Evolutionary conservation across 805 yeast species (phyloP).

Genomic region (Spathaspora hagerdaliae): DNA sequence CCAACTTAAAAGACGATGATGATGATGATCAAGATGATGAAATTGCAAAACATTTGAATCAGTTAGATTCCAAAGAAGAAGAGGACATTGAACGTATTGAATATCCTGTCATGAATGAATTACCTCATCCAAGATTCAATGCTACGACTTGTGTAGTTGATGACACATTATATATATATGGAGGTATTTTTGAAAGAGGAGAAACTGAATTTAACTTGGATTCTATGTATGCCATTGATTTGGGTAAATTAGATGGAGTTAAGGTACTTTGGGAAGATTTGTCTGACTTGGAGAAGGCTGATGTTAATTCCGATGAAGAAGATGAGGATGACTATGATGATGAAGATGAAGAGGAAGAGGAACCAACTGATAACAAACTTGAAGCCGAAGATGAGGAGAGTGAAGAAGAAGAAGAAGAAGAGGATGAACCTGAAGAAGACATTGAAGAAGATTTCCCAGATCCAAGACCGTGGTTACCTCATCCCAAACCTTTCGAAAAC

Average conservation of each 20-base stretch:
- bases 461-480: constrained; percentile 94
- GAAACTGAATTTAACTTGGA: constrained; percentile 84
- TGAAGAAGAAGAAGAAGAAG: constrained; percentile 61
- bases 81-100: constrained; percentile 40
- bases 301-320: constrained; percentile 61
- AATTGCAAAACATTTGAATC: constrained; percentile 36
- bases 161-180: constrained; percentile 78
- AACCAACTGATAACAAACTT: constrained; percentile 42
- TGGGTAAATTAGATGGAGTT: constrained; percentile 83
- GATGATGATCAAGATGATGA: constrained; percentile 43
- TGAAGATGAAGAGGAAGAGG: constrained; percentile 69
- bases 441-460: constrained; percentile 77
- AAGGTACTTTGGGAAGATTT: constrained; percentile 89
- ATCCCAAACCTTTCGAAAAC: constrained; percentile 89
- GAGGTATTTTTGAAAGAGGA: constrained; percentile 87
- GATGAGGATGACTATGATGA: constrained; percentile 46
- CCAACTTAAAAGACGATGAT: constrained; percentile 61
- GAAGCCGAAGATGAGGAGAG: constrained; percentile 39
- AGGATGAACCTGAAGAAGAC: constrained; percentile 56
- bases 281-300: constrained; percentile 49
- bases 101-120: constrained; percentile 52
- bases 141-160: constrained; percentile 81
- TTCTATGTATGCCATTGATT: constrained; percentile 79
- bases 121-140: constrained; percentile 90
- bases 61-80: constrained; percentile 36